Evolutionary conservation across 2,329 filamentous ascomycete genomes (phyloP).

Genomic region (Fusarium coicis): DNA sequence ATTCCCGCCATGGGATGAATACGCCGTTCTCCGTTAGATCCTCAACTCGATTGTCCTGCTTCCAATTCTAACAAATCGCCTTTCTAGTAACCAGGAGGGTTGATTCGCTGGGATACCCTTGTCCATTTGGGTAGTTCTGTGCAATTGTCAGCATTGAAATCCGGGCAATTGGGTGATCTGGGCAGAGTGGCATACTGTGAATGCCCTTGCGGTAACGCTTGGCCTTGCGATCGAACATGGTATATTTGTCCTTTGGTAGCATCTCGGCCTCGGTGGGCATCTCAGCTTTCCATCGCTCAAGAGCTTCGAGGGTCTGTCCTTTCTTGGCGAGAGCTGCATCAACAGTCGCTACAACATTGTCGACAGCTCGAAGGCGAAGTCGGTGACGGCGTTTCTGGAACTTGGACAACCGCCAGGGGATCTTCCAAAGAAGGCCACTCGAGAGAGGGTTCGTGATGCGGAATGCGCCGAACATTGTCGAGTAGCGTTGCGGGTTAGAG

Average conservation of each 20-base stretch:
- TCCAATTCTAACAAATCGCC: constrained; percentile 14
- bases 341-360: constrained; percentile 85
- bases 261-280: constrained; percentile 98
- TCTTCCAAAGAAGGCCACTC: constrained; percentile 93
- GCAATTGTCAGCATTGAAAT: constrained; percentile 31
- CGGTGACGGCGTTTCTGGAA: constrained; percentile 92
- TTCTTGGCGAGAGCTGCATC: constrained; percentile 80
- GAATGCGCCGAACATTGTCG: constrained; percentile 84
- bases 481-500: constrained; percentile 19
- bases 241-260: constrained; percentile 97
- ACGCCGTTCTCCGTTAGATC: constrained; percentile 37
- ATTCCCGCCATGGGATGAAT: constrained; percentile 36
- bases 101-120: constrained; percentile 90
- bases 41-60: constrained; percentile 12
- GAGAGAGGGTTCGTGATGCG: constrained; percentile 80
- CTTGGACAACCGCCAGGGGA: constrained; percentile 91
- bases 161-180: background rate
- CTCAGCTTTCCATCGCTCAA: constrained; percentile 92
- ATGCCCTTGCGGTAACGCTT: constrained; percentile 97
- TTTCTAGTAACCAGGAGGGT: constrained; percentile 91
- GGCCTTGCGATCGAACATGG: constrained; percentile 95
- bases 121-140: constrained; percentile 92
- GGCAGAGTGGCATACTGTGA: constrained; percentile 76
- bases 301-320: constrained; percentile 76
- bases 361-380: constrained; percentile 83